These are phyloP conservation scores for Tolypocladium amazonense DNA, from an alignment of 2,329 filamentous ascomycete species.

Conservation along the genomic window DNA sequence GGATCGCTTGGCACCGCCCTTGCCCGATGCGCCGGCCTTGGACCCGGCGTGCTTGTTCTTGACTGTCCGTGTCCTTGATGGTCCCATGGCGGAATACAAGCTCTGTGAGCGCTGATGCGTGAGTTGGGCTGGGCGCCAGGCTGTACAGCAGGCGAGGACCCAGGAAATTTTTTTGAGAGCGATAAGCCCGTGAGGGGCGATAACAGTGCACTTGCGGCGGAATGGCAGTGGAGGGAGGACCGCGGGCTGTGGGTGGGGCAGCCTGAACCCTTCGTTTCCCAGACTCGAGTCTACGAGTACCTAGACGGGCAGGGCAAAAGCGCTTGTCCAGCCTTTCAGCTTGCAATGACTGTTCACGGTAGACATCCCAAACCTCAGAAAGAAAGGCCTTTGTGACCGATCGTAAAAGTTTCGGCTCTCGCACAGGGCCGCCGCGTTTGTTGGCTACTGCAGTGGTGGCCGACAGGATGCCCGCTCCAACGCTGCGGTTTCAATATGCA, in stretches of 20 bases:
- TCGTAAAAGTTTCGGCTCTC: too few relatives aligned
- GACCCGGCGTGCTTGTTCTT: slow-evolving; percentile 54
- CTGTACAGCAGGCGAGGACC: background rate
- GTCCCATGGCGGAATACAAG: slow-evolving; percentile 34
- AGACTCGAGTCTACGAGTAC: too few relatives aligned
- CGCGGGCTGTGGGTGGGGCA: background rate
- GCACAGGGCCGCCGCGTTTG: too few relatives aligned
- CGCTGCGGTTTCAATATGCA: too few relatives aligned
- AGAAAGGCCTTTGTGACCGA: too few relatives aligned
- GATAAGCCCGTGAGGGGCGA: slow-evolving; percentile 1
- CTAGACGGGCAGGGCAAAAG: background rate
- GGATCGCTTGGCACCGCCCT: slow-evolving; percentile 20
- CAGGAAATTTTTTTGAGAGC: background rate
- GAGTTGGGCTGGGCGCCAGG: background rate
- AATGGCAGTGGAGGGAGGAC: too few relatives aligned
- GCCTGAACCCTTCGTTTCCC: background rate
- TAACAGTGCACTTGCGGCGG: background rate
- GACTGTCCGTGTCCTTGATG: slow-evolving; percentile 44
- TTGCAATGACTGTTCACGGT: background rate
- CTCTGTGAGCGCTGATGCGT: background rate
- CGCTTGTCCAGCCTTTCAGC: background rate
- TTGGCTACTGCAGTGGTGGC: too few relatives aligned
- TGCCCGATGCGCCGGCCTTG: slow-evolving; percentile 29
- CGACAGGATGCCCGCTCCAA: too few relatives aligned
- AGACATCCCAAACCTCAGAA: background rate